Evolutionary conservation across 768 basidiomycete genomes (phyloP), one percentile per base, ranked within the genome.

Genomic region (Crassisporium funariophilum): DNA sequence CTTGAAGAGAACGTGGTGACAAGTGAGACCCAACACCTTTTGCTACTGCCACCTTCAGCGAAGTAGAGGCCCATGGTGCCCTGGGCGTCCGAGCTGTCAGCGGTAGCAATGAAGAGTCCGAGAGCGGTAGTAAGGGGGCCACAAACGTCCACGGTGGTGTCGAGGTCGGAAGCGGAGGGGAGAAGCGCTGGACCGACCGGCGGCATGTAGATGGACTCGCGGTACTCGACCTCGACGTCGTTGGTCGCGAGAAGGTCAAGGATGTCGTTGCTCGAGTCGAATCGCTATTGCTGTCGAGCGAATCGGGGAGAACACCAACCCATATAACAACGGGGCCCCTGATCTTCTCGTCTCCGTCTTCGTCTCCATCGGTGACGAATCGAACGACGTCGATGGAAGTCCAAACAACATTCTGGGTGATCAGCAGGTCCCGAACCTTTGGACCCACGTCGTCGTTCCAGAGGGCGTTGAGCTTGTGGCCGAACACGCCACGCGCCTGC

Each of bases 191-290:
- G 58, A 45, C 64, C 64, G 36, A 51, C 45, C 9, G 60, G 51
- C 54, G 37, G 57, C 58, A 55, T 50, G 36, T 23, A 19, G 44
- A 59, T 55, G 0, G 57, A 62, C 60, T 74, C 71, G 11, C 57
- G 33, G 67, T 66, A 76, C 54, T 76, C 74, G 4, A 74, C 63
- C 2, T 61, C 69, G 37, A 52, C 71, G 49, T 48, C 66, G 11
- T 63, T 44, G 41, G 58, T 47, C 46, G 1, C 4, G 19, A 75
- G 67, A 57, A 74, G 58, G 1, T n/a, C 40, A 43, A 75, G 67
- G 52, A 74, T 69, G 22, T 61, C 60, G 16, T 57, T 58, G 15
- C 72, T 67, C 41, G 59, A 67, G 2, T 56, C 53, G 65, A 65
- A 31, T 70, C 71, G 15, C 52, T 64, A 23, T 68, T 61, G 49